phyloP scores from a whole-genome alignment of 192 early-diverging fungal species.

The Thamnidium elegans region DNA sequence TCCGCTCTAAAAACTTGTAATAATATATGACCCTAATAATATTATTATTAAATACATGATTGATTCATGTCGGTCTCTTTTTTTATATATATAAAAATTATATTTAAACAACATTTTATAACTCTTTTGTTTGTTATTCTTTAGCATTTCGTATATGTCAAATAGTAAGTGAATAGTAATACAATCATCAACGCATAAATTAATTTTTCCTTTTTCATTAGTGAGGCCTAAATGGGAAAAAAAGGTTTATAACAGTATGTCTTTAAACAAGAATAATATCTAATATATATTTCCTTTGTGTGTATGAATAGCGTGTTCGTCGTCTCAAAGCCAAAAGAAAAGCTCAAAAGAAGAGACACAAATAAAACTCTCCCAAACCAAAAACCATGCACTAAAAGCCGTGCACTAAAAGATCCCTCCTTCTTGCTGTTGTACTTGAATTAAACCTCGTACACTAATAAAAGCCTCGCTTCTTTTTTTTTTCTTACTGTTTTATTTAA shows the following conservation, averaged over 20 bases:
- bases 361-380: background rate
- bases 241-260: background rate
- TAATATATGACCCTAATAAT: no score
- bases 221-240: conserved; percentile 13
- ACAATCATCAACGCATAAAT: background rate
- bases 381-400: background rate
- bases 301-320: conserved; percentile 6
- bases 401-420: background rate
- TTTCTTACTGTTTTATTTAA: background rate
- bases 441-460: background rate
- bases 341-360: conserved; percentile 5
- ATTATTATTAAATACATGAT: no score
- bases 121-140: no score
- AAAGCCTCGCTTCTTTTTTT: background rate
- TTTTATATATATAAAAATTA: no score
- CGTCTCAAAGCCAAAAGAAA: conserved; percentile 7
- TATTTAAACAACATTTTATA: no score
- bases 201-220: background rate
- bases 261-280: no score
- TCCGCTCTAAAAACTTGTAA: no score
- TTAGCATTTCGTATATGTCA: no score
- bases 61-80: no score
- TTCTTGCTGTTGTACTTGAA: no score
- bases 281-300: no score
- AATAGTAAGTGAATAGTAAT: background rate